phyloP scores from a whole-genome alignment of 2,329 filamentous ascomycete species.

The Trematosphaeria pertusa region DNA sequence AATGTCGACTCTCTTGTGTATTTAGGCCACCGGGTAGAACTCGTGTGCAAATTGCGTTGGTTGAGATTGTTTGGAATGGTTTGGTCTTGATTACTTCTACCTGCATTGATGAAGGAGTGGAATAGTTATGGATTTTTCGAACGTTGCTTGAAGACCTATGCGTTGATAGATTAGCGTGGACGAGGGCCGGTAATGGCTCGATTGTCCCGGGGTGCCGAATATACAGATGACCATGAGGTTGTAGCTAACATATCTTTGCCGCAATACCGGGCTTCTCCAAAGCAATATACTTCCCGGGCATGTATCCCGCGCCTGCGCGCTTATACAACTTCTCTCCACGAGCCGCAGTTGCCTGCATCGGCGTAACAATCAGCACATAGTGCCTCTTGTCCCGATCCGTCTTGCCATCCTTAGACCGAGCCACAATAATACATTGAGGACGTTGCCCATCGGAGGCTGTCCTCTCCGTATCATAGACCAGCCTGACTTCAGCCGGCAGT shows the following conservation, averaged over 20 bases:
- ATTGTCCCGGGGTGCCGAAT: too few species aligned
- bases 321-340: conserved; percentile 11
- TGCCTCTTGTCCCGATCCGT: conserved; percentile 8
- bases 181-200: too few species aligned
- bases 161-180: too few species aligned
- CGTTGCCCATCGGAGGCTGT: conserved; percentile 11
- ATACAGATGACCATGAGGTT: too few species aligned
- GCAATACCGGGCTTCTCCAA: conserved; percentile 8
- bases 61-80: too few species aligned
- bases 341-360: neutral
- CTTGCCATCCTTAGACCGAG: conserved; percentile 8
- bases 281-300: conserved; percentile 23
- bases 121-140: too few species aligned
- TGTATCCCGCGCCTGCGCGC: conserved; percentile 23
- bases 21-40: too few species aligned
- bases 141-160: too few species aligned
- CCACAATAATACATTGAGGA: conserved; percentile 19
- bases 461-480: conserved; percentile 19
- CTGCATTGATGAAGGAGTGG: too few species aligned
- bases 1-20: too few species aligned
- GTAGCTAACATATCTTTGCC: conserved; percentile 11
- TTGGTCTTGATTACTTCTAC: too few species aligned
- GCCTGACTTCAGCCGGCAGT: conserved; percentile 10
- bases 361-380: conserved; percentile 21
- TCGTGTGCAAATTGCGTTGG: too few species aligned